These are phyloP conservation scores for Boletus patriciae DNA, from an alignment of 768 basidiomycete species.

Conservation along the genomic window DNA sequence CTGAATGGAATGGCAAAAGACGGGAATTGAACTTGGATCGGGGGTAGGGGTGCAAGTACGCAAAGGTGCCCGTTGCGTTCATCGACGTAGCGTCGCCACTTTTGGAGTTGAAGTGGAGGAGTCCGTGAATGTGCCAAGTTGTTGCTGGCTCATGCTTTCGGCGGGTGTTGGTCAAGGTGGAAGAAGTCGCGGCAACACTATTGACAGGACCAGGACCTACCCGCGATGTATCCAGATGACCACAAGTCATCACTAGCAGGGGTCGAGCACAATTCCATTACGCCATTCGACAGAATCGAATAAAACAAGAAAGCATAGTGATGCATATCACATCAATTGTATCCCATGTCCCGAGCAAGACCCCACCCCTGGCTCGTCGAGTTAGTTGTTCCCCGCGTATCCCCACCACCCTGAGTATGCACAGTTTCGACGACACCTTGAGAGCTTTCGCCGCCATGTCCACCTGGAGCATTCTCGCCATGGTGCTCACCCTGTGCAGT, in stretches of 20 bases:
- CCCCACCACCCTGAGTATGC: neutral
- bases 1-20: neutral
- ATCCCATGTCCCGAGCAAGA: neutral
- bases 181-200: too few relatives aligned
- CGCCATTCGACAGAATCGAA: too few relatives aligned
- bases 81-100: neutral
- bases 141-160: slow-evolving; percentile 9
- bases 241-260: too few relatives aligned
- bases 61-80: slow-evolving; percentile 25
- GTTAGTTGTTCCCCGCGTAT: neutral
- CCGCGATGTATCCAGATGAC: too few relatives aligned
- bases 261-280: too few relatives aligned
- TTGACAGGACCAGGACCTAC: too few relatives aligned
- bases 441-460: neutral
- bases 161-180: neutral
- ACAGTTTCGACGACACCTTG: too few relatives aligned
- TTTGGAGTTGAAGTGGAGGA: neutral
- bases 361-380: neutral
- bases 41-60: slow-evolving; percentile 30
- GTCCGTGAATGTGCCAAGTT: neutral
- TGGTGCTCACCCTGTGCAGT: too few relatives aligned
- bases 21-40: slow-evolving; percentile 32
- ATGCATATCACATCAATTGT: neutral
- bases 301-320: neutral
- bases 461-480: neutral